Evolutionary conservation across 2,329 filamentous ascomycete genomes (phyloP).

Genomic region (Aspergillus ruber): DNA sequence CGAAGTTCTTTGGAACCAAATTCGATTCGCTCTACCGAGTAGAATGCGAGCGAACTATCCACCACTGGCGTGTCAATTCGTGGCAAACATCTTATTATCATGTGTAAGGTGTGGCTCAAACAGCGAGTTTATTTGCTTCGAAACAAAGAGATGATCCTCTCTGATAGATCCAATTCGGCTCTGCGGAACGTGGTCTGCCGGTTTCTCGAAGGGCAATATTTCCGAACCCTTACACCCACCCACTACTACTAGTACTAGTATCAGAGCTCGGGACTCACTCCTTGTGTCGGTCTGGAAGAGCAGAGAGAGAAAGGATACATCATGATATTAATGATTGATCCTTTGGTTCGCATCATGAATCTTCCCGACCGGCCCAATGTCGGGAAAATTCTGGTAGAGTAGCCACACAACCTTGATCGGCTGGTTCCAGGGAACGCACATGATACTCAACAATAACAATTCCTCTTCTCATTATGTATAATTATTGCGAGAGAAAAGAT

Average conservation of each 20-base stretch:
- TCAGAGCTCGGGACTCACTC: no score
- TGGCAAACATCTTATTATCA: no score
- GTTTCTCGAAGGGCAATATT: constrained; percentile 6
- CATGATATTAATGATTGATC: not conserved
- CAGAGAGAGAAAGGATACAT: not conserved
- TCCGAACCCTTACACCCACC: not conserved
- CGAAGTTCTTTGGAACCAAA: no score
- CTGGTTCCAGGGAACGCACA: not conserved
- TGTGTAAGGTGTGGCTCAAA: not conserved
- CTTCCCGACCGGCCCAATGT: not conserved
- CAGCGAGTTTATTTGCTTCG: constrained; percentile 7
- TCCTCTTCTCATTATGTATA: not conserved
- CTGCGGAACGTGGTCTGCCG: constrained; percentile 13
- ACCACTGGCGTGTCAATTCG: no score
- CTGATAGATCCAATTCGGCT: constrained; percentile 10
- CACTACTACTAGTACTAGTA: no score
- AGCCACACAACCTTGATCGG: not conserved
- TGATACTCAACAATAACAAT: no score
- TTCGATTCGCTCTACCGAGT: no score
- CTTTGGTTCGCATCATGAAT: not conserved
- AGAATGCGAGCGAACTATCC: no score
- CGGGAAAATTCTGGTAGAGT: not conserved
- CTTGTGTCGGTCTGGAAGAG: no score
- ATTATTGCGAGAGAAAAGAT: not conserved
- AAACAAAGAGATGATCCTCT: constrained; percentile 1